Evolutionary conservation across 495 filamentous ascomycete genomes (phyloP).

Genomic region (Aspergillus leporis): DNA sequence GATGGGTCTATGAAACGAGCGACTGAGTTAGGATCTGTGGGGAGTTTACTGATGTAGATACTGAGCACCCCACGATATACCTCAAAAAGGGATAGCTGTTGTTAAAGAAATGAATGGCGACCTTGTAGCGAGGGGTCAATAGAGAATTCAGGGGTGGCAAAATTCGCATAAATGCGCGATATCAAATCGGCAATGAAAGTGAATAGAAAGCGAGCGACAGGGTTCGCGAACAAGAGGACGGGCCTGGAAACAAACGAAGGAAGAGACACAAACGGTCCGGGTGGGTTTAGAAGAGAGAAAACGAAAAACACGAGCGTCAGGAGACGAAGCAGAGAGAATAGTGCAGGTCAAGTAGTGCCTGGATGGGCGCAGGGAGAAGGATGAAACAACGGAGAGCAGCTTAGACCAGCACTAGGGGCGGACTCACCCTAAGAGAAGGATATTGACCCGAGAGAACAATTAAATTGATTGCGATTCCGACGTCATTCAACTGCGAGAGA

Average conservation of each 20-base stretch:
- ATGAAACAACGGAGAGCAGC: slow-evolving; percentile 22
- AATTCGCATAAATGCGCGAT: slow-evolving; percentile 21
- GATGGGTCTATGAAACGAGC: not conserved
- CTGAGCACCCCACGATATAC: not conserved
- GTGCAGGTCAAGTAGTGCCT: not conserved
- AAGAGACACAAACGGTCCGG: slow-evolving; percentile 3
- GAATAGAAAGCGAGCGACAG: slow-evolving; percentile 13
- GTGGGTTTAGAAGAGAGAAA: slow-evolving; percentile 3
- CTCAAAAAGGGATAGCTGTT: slow-evolving; percentile 9
- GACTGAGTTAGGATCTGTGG: not conserved
- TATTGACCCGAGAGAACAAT: not conserved
- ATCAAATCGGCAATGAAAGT: slow-evolving; percentile 26
- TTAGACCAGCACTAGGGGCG: slow-evolving; percentile 17
- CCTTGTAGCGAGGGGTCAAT: slow-evolving; percentile 22
- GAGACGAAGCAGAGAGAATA: slow-evolving; percentile 9
- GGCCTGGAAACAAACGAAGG: slow-evolving; percentile 1
- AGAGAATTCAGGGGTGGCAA: slow-evolving; percentile 16
- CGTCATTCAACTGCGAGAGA: not conserved
- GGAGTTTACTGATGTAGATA: not conserved
- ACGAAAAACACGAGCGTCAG: slow-evolving; percentile 4
- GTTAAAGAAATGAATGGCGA: slow-evolving; percentile 18
- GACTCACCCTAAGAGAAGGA: slow-evolving; percentile 6
- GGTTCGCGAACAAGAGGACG: slow-evolving; percentile 5
- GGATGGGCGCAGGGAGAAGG: slow-evolving; percentile 12
- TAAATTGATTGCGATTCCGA: not conserved